Evolutionary conservation across 345 rosid genomes (phyloP).

Genomic region (Gossypium mustelinum): DNA sequence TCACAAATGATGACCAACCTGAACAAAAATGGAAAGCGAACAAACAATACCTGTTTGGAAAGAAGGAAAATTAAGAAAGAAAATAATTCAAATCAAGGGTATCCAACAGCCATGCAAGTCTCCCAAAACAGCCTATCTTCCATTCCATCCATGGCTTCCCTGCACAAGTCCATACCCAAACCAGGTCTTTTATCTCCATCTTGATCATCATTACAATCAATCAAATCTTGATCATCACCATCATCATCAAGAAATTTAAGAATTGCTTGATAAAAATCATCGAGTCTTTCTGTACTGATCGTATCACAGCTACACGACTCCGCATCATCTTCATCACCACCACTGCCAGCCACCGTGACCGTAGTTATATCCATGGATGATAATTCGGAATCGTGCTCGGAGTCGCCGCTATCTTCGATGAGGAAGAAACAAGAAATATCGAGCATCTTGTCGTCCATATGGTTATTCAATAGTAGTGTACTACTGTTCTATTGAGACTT

Average conservation of each 20-base stretch:
- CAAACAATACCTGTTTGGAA: neutral
- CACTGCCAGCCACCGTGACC: too few species aligned
- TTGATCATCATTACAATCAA: neutral
- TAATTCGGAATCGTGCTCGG: constrained; percentile 29
- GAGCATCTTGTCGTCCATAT: constrained; percentile 23
- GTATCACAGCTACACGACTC: constrained; percentile 48
- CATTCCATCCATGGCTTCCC: constrained; percentile 41
- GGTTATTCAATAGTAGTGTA: too few species aligned
- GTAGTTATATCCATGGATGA: neutral
- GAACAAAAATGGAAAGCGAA: neutral
- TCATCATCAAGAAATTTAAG: constrained; percentile 10
- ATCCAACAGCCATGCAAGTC: constrained; percentile 56
- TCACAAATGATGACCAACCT: neutral
- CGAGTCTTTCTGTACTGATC: neutral
- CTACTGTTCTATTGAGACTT: neutral
- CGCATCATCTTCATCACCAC: constrained; percentile 34
- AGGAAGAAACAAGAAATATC: constrained; percentile 45
- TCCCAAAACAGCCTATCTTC: constrained; percentile 64
- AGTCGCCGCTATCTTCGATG: constrained; percentile 49
- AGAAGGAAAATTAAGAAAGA: neutral
- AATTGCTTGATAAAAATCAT: neutral
- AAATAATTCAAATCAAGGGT: constrained; percentile 29
- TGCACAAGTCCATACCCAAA: constrained; percentile 18
- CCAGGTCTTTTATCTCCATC: constrained; percentile 26
- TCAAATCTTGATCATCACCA: neutral